Conservation (phyloP, 2,329 filamentous ascomycete species). For the Aspergillus hiratsukae region DNA sequence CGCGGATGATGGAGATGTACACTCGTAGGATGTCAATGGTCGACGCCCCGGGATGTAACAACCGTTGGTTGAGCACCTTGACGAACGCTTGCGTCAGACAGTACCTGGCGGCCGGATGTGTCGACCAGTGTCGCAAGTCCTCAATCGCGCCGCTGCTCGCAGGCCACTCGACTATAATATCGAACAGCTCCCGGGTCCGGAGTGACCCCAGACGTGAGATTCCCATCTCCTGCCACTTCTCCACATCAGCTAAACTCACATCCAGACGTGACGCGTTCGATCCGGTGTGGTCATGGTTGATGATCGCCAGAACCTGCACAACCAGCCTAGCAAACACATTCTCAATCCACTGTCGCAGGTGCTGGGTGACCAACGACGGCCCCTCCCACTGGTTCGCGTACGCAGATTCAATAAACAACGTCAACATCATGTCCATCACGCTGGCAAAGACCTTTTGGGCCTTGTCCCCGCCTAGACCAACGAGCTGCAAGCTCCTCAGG, state of each 20-base stretch:
- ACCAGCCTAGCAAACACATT: constrained; percentile 51
- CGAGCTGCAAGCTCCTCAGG: constrained; percentile 45
- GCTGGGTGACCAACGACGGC: constrained; percentile 44
- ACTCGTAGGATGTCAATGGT: constrained; percentile 63
- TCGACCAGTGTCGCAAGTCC: constrained; percentile 56
- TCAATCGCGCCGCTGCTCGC: constrained; percentile 55
- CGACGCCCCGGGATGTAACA: constrained; percentile 61
- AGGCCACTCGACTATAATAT: constrained; percentile 60
- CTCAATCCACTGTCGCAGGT: constrained; percentile 53
- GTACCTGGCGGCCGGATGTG: constrained; percentile 49
- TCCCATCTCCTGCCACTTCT: constrained; percentile 54
- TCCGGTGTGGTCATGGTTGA: constrained; percentile 25
- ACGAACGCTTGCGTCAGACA: constrained; percentile 54
- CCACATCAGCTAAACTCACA: constrained; percentile 40
- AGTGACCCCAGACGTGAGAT: constrained; percentile 52
- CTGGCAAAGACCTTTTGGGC: constrained; percentile 55
- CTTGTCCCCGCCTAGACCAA: constrained; percentile 52
- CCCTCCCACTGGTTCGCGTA: constrained; percentile 56
- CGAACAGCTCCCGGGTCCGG: constrained; percentile 55
- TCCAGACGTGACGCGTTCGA: constrained; percentile 22
- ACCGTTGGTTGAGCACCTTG: constrained; percentile 48
- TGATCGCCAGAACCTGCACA: constrained; percentile 45
- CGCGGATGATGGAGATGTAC: constrained; percentile 63
- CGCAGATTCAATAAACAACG: constrained; percentile 52
- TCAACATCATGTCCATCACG: constrained; percentile 55